phyloP scores from a whole-genome alignment of 2,329 filamentous ascomycete genomes.

The Fusarium temperatum region DNA sequence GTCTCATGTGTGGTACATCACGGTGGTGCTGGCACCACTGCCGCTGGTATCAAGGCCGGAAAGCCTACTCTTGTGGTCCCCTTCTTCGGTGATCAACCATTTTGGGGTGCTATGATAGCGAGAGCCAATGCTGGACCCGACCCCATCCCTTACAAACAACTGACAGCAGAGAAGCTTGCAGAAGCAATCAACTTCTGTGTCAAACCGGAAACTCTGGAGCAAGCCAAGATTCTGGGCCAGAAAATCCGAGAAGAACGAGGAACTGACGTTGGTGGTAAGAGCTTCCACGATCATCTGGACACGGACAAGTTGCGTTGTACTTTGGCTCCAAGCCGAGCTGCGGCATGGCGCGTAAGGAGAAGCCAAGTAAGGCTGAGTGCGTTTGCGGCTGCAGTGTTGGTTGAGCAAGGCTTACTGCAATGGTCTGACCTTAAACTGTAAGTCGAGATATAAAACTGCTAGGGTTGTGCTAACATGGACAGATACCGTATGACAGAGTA shows the following conservation, averaged over 20 bases:
- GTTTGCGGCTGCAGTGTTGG: constrained; percentile 75
- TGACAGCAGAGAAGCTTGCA: constrained; percentile 73
- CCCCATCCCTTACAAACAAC: constrained; percentile 73
- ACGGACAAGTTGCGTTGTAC: constrained; percentile 74
- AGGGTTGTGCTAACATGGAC: constrained; percentile 8
- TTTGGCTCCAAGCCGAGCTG: constrained; percentile 72
- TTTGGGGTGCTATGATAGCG: constrained; percentile 82
- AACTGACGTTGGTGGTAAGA: constrained; percentile 68
- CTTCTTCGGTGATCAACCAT: constrained; percentile 87
- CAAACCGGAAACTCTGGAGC: constrained; percentile 65
- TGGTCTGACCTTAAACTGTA: constrained; percentile 79
- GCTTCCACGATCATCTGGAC: constrained; percentile 76
- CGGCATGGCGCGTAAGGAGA: constrained; percentile 78
- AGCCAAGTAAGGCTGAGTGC: constrained; percentile 75
- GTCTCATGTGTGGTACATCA: constrained; percentile 88
- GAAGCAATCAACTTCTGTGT: constrained; percentile 70
- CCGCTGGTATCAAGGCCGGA: constrained; percentile 82
- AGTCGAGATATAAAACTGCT: constrained; percentile 41
- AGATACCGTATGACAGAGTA: constrained; percentile 70
- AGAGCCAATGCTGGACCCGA: constrained; percentile 76
- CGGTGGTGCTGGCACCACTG: constrained; percentile 87
- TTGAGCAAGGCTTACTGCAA: constrained; percentile 69
- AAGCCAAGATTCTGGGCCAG: constrained; percentile 66
- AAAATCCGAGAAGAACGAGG: constrained; percentile 75
- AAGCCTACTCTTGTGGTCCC: constrained; percentile 85